phyloP scores from a whole-genome alignment of 75 land plant genomes.

The Larix kaempferi region DNA sequence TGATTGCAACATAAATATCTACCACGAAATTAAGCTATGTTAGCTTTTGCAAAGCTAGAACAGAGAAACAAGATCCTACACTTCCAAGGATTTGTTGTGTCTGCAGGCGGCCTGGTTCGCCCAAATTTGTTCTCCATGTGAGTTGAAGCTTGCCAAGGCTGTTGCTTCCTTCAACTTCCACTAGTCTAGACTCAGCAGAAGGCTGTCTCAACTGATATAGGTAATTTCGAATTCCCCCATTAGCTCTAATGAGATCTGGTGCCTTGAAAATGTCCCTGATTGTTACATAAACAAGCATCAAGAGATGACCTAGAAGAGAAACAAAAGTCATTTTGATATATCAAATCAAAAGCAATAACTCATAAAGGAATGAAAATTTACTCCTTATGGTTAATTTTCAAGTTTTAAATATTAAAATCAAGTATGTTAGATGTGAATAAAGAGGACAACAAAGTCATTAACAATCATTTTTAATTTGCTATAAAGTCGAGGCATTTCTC shows the following conservation, averaged over 20 bases:
- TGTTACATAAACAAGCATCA: constrained; percentile 3
- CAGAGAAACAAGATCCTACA: constrained; percentile 47
- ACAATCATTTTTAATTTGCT: background rate
- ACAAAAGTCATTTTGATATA: background rate
- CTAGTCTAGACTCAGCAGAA: constrained; percentile 31
- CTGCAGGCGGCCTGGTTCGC: constrained; percentile 97
- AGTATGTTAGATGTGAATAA: background rate
- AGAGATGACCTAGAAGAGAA: background rate
- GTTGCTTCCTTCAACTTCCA: constrained; percentile 73
- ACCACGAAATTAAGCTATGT: background rate
- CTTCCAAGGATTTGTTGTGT: constrained; percentile 90
- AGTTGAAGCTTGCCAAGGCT: constrained; percentile 95
- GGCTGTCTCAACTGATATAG: constrained; percentile 70
- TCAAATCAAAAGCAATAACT: background rate
- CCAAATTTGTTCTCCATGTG: constrained; percentile 96
- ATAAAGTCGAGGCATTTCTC: background rate
- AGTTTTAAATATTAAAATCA: background rate
- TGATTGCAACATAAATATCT: background rate
- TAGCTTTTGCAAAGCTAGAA: background rate
- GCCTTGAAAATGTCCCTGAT: constrained; percentile 62
- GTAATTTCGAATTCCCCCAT: constrained; percentile 87
- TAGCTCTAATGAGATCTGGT: constrained; percentile 71
- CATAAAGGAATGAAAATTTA: background rate
- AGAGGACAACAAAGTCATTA: background rate
- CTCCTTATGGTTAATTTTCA: background rate